phyloP scores from a whole-genome alignment of 805 yeast genomes.

The Cyberlindnera maritima region DNA sequence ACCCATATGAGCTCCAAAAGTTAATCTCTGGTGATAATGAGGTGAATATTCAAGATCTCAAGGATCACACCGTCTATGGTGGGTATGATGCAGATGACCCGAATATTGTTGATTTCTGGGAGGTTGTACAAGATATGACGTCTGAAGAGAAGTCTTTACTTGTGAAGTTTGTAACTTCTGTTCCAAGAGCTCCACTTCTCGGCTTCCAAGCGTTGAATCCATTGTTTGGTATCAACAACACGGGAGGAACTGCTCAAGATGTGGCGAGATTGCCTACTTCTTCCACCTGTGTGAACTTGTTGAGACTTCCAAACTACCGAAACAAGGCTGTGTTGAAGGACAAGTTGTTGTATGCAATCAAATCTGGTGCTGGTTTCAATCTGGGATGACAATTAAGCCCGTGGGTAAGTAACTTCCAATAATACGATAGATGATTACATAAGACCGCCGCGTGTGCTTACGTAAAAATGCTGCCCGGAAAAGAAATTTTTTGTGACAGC shows the following conservation, averaged over 20 bases:
- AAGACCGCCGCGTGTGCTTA: background rate
- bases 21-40: conserved; percentile 72
- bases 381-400: conserved; percentile 33
- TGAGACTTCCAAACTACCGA: conserved; percentile 81
- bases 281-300: conserved; percentile 86
- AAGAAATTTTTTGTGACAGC: conserved; percentile 11
- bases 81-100: conserved; percentile 54
- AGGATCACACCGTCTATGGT: conserved; percentile 58
- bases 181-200: conserved; percentile 83
- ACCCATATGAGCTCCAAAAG: conserved; percentile 77
- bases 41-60: conserved; percentile 70
- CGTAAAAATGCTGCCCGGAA: background rate
- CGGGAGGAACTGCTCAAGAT: conserved; percentile 42
- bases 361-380: conserved; percentile 85
- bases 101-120: conserved; percentile 74
- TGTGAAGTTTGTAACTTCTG: conserved; percentile 88
- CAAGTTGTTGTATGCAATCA: conserved; percentile 76
- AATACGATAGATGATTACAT: background rate
- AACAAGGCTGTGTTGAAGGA: conserved; percentile 52
- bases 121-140: conserved; percentile 65
- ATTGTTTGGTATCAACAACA: conserved; percentile 69
- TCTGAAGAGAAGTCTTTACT: conserved; percentile 61
- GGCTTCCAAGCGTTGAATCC: conserved; percentile 81
- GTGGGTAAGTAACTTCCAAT: too few species aligned
- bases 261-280: conserved; percentile 70